phyloP scores from a whole-genome alignment of 2,329 filamentous ascomycete genomes.

The Aspergillus neotritici region DNA sequence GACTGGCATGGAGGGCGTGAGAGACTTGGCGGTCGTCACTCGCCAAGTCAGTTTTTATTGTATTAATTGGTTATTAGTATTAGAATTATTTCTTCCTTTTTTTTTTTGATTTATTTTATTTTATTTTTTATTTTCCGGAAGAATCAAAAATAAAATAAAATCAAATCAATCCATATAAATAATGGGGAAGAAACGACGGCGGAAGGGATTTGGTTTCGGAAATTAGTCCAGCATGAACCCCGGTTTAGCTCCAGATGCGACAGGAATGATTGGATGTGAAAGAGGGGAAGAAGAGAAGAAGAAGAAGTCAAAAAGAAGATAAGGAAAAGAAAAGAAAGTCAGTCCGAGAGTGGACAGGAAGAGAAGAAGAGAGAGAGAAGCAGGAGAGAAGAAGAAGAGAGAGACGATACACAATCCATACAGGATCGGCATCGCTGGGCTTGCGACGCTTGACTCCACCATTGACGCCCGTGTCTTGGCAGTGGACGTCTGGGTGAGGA shows the following conservation, averaged over 20 bases:
- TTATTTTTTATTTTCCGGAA: background rate
- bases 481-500: background rate
- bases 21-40: background rate
- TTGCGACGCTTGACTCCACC: constrained; percentile 16
- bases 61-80: too few species aligned
- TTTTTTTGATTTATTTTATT: too few species aligned
- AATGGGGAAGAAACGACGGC: background rate
- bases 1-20: constrained; percentile 17
- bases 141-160: background rate
- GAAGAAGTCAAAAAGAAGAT: constrained; percentile 5
- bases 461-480: background rate
- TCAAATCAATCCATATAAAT: background rate
- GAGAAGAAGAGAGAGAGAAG: background rate
- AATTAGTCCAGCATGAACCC: constrained; percentile 7
- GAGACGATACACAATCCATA: background rate
- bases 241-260: too few species aligned
- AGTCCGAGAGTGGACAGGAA: background rate
- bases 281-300: constrained; percentile 1
- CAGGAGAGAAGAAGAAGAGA: constrained; percentile 1
- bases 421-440: constrained; percentile 4
- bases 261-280: background rate
- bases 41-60: too few species aligned
- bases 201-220: constrained; percentile 9
- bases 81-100: too few species aligned
- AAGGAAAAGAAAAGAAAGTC: constrained; percentile 1